A percentile compares a stretch with the other conserved stretches of the same genome.
Conservation (phyloP, 371 early-diverging fungal species). For the Mucor plumbeus region DNA sequence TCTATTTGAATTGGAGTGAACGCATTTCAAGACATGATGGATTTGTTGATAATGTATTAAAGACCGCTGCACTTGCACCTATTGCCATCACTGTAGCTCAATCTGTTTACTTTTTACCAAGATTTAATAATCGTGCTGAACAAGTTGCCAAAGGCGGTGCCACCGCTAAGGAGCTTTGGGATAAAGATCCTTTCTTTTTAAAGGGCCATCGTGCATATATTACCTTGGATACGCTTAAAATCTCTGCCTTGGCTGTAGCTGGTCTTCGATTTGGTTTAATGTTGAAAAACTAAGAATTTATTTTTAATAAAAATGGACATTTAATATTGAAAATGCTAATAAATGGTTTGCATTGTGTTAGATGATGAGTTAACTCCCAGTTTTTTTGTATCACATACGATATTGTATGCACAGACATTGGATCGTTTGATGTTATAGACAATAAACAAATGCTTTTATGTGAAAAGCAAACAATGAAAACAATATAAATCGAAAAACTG, state of each 20-base stretch:
- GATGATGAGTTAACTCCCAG: too few species aligned
- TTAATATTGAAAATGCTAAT: too few species aligned
- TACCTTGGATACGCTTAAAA: slow-evolving; percentile 45
- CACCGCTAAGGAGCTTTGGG: slow-evolving; percentile 27
- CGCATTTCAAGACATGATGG: slow-evolving; percentile 31
- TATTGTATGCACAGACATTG: too few species aligned
- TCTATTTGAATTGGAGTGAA: slow-evolving; percentile 33
- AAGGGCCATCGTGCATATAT: slow-evolving; percentile 42
- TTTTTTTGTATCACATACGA: too few species aligned
- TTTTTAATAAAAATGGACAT: too few species aligned
- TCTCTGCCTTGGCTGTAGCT: slow-evolving; percentile 48
- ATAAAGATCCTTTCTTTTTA: slow-evolving; percentile 26
- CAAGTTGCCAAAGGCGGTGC: slow-evolving; percentile 12
- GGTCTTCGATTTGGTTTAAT: slow-evolving; percentile 50
- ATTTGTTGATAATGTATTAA: slow-evolving; percentile 27
- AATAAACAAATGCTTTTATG: too few species aligned
- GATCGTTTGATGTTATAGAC: too few species aligned
- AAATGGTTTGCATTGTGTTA: too few species aligned
- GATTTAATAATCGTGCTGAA: slow-evolving; percentile 24
- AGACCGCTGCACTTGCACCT: slow-evolving; percentile 29
- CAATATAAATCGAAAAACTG: too few species aligned
- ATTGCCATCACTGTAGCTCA: slow-evolving; percentile 34
- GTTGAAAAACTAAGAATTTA: slow-evolving; percentile 38
- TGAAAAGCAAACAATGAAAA: too few species aligned
- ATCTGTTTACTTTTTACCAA: slow-evolving; percentile 31